These are phyloP conservation scores for Diaporthe sp. DNA, from an alignment of 2,329 filamentous ascomycete species.

Conservation along the genomic window DNA sequence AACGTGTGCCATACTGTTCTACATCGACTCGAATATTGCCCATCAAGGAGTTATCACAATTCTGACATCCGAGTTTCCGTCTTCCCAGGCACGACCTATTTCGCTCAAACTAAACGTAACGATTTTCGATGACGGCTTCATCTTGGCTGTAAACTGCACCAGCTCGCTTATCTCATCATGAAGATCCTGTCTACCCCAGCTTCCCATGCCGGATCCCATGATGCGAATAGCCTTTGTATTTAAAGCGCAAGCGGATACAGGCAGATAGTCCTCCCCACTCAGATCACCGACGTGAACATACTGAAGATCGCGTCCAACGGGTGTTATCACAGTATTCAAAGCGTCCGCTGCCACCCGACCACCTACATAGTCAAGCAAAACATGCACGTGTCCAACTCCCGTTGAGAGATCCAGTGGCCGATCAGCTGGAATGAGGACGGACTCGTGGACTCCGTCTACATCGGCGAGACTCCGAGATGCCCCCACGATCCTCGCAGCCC, in stretches of 20 bases:
- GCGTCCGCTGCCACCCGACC: not conserved
- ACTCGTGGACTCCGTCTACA: conserved; percentile 55
- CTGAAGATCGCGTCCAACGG: not conserved
- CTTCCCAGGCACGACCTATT: no score
- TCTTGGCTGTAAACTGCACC: not conserved
- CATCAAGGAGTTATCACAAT: no score
- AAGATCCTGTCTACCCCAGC: not conserved
- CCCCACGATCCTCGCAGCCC: conserved; percentile 61
- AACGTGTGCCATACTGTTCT: no score
- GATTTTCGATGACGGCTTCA: no score
- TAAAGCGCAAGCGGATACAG: not conserved
- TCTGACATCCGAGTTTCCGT: no score
- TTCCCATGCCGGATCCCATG: conserved; percentile 25
- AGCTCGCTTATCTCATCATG: conserved; percentile 21
- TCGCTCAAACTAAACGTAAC: no score
- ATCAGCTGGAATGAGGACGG: conserved; percentile 55
- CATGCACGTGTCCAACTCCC: not conserved
- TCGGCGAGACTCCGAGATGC: conserved; percentile 58
- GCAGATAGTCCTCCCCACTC: not conserved
- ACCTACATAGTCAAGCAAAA: conserved; percentile 17
- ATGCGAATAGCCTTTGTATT: conserved; percentile 26
- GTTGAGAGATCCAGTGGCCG: conserved; percentile 40
- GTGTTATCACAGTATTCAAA: not conserved
- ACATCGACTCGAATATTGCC: no score
- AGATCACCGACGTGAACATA: conserved; percentile 20